Evolutionary conservation across 208 protist genomes (phyloP).

Genomic region (Crithidia mellificae): DNA sequence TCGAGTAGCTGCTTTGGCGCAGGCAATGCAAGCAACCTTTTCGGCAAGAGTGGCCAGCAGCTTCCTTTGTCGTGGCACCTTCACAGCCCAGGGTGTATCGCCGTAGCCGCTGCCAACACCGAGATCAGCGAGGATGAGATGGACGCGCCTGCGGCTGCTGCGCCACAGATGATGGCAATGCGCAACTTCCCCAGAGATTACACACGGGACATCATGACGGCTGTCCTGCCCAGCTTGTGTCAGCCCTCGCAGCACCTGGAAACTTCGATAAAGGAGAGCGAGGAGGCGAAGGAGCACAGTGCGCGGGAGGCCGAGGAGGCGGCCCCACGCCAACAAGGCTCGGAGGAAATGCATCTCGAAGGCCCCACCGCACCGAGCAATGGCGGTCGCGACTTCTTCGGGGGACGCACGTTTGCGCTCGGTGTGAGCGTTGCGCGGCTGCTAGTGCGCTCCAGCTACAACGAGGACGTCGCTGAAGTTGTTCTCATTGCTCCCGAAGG

Average conservation of each 20-base stretch:
- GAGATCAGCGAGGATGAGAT: background rate
- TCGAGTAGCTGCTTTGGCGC: too few species aligned
- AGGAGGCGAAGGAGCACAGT: background rate
- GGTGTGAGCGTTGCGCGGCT: slow-evolving; percentile 28
- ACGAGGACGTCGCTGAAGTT: slow-evolving; percentile 24
- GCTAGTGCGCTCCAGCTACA: slow-evolving; percentile 15
- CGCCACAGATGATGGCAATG: background rate
- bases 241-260: too few species aligned
- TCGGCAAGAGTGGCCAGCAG: background rate
- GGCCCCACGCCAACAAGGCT: too few species aligned
- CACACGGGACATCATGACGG: slow-evolving; percentile 21
- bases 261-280: too few species aligned
- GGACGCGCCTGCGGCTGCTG: too few species aligned
- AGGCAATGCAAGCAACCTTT: too few species aligned
- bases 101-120: background rate
- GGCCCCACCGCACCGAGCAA: too few species aligned
- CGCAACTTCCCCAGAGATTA: slow-evolving; percentile 12
- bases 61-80: slow-evolving; percentile 2
- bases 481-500: slow-evolving; percentile 30
- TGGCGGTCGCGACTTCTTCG: background rate
- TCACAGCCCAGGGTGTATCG: background rate
- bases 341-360: too few species aligned
- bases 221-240: background rate
- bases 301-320: too few species aligned
- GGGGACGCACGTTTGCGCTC: slow-evolving; percentile 9